Evolutionary conservation across 164 flowering plant species (phyloP).

Genomic region (Chimonanthus salicifolius): DNA sequence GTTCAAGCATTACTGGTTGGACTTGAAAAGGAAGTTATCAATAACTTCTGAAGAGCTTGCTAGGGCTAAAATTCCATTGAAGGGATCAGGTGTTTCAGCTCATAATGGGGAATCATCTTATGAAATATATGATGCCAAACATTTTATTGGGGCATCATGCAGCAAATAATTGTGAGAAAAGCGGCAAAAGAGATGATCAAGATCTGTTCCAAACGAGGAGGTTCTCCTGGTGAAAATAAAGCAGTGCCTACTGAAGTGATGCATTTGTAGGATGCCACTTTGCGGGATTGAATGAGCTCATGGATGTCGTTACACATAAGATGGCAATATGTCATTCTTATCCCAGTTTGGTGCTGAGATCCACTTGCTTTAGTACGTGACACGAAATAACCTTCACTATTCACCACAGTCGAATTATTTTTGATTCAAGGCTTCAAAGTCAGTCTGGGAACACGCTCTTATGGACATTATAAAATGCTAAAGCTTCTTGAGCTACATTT

Average conservation of each 20-base stretch:
- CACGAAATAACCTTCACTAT: conserved; percentile 81
- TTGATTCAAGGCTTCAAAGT: conserved; percentile 72
- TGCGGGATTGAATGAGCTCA: conserved; percentile 78
- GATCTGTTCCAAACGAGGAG: conserved; percentile 17
- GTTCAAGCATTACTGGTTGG: conserved; percentile 85
- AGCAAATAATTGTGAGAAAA: conserved; percentile 36
- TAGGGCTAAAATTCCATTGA: conserved; percentile 63
- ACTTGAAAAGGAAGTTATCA: conserved; percentile 51
- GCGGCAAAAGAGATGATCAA: conserved; percentile 40
- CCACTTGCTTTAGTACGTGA: conserved; percentile 77
- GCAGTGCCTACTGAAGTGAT: conserved; percentile 31
- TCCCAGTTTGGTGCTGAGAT: conserved; percentile 79
- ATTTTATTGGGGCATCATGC: conserved; percentile 45
- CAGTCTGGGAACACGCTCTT: conserved; percentile 74
- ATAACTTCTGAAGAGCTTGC: conserved; percentile 55
- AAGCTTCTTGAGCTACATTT: conserved; percentile 89
- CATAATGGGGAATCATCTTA: conserved; percentile 38
- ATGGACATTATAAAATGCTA: conserved; percentile 95
- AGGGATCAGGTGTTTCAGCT: conserved; percentile 39
- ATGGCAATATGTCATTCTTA: conserved; percentile 61
- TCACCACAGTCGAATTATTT: conserved; percentile 74
- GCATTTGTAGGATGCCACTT: conserved; percentile 19
- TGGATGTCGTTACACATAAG: conserved; percentile 81
- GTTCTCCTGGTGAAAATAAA: conserved; percentile 21
- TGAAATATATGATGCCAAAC: conserved; percentile 35